Evolutionary conservation across 2,329 filamentous ascomycete genomes (phyloP).

Genomic region (Arthrobotrys megalospora): DNA sequence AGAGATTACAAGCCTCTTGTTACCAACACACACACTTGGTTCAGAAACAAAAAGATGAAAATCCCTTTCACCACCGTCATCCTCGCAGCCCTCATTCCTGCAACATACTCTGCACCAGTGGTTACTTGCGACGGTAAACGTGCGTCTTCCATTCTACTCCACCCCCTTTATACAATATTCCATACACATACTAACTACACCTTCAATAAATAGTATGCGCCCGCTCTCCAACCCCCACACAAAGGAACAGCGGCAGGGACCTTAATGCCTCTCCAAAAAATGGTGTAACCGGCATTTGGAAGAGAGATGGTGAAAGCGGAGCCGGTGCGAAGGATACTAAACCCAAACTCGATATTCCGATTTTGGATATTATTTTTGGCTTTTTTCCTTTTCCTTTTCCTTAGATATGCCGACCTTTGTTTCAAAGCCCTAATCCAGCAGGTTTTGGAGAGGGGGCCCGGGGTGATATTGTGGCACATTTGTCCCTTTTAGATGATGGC

Average conservation of each 20-base stretch:
- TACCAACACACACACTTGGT: not conserved
- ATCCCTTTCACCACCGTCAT: constrained; percentile 16
- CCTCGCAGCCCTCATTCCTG: constrained; percentile 21
- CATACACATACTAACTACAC: constrained; percentile 7
- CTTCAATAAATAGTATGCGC: constrained; percentile 24
- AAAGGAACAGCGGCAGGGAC: constrained; percentile 2
- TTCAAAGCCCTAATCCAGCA: too few species aligned
- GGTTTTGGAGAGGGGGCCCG: too few species aligned
- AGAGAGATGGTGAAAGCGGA: not conserved
- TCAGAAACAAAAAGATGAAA: constrained; percentile 23
- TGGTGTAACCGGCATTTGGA: not conserved
- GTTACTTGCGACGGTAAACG: constrained; percentile 29
- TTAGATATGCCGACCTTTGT: too few species aligned
- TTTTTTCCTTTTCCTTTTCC: too few species aligned
- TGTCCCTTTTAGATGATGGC: too few species aligned
- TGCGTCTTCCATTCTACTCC: not conserved
- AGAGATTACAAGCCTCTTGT: not conserved
- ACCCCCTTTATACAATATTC: not conserved
- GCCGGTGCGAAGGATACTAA: not conserved
- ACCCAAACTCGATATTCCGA: too few species aligned
- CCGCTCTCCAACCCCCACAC: constrained; percentile 1
- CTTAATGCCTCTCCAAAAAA: not conserved
- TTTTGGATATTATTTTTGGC: too few species aligned
- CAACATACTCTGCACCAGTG: constrained; percentile 41
- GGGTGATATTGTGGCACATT: too few species aligned